Conservation (phyloP, 768 basidiomycete genomes). For the Lentinula sp. region DNA sequence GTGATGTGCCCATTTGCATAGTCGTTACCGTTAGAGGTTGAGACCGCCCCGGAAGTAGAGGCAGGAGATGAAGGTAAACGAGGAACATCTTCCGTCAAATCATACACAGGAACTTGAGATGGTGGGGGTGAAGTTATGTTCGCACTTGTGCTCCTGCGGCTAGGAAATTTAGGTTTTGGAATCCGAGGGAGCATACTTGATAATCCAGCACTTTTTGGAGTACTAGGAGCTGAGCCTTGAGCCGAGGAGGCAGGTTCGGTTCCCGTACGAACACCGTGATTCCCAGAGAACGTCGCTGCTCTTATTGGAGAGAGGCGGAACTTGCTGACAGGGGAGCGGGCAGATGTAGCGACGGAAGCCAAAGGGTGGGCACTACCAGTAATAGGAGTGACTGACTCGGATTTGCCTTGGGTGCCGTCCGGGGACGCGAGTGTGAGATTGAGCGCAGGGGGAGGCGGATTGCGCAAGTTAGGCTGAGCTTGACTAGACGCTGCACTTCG, state of each 20-base stretch:
- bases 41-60: neutral
- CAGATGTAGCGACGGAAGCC: neutral
- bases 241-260: neutral
- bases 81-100: constrained; percentile 2
- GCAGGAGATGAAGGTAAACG: neutral
- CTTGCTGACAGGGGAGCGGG: neutral
- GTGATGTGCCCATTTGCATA: neutral
- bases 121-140: neutral
- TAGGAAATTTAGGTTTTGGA: neutral
- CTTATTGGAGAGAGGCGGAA: neutral
- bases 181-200: constrained; percentile 2
- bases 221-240: neutral
- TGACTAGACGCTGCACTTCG: neutral
- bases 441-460: neutral
- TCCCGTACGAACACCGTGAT: too few relatives aligned
- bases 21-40: neutral
- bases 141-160: neutral
- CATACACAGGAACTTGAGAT: neutral
- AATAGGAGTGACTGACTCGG: neutral
- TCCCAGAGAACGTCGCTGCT: neutral
- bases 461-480: neutral
- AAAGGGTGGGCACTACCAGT: neutral
- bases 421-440: constrained; percentile 2
- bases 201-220: neutral
- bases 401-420: neutral